phyloP scores from a whole-genome alignment of 192 early-diverging fungal species.

The Coemansia sp. region DNA sequence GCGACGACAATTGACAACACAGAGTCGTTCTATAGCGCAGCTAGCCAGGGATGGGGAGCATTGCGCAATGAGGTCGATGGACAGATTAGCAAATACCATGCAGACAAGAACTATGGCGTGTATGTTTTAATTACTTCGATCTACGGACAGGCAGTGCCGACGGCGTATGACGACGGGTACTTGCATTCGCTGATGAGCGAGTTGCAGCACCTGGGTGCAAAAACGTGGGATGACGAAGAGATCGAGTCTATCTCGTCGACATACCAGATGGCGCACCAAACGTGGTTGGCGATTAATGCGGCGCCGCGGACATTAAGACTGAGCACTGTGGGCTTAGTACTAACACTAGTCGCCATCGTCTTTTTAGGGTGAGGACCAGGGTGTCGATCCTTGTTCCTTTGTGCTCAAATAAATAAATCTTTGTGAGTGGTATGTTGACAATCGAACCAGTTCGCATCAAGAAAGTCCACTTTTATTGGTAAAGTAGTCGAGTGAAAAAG shows the following conservation, averaged over 20 bases:
- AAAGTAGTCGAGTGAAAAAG: not conserved
- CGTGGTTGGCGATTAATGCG: not conserved
- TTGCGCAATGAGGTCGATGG: conserved; percentile 12
- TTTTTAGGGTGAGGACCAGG: not conserved
- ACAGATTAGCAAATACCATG: conserved; percentile 8
- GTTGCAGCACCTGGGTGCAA: conserved; percentile 20
- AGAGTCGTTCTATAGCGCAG: conserved; percentile 17
- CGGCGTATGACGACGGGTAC: conserved; percentile 19
- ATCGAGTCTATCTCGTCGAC: conserved; percentile 14
- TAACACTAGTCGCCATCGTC: not conserved
- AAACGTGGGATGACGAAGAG: conserved; percentile 25
- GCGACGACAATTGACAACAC: conserved; percentile 34
- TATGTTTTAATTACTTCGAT: conserved; percentile 25
- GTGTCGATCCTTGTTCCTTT: not conserved
- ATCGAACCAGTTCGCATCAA: not conserved
- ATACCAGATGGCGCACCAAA: conserved; percentile 16
- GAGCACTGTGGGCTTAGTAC: not conserved
- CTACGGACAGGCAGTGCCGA: conserved; percentile 13
- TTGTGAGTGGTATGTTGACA: not conserved
- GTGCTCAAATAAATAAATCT: too few species aligned
- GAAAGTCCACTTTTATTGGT: not conserved
- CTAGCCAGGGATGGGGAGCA: conserved; percentile 24
- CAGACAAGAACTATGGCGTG: conserved; percentile 20
- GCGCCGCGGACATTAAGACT: not conserved
- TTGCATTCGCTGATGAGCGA: conserved; percentile 23